Evolutionary conservation across 129 eudicot genomes (phyloP), one percentile per base, ranked within the genome.

Genomic region (Helianthus tuberosus): DNA sequence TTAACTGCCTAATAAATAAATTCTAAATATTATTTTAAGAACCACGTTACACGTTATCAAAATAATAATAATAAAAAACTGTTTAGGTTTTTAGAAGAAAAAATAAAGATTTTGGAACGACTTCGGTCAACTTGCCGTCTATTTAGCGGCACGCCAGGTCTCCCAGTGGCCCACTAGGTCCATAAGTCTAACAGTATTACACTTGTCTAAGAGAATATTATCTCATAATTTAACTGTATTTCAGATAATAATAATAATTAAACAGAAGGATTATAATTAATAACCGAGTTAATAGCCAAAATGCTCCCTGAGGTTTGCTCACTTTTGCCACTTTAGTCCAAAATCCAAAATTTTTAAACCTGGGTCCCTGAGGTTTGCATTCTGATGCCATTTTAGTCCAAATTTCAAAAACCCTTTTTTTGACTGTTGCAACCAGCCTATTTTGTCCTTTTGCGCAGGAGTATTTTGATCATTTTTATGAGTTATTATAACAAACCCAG

Each of bases 71-170:
- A 35, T 12, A 68, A 48, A 15, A 6, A 20, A 20, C 23, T 43
- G 71, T 46, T 32, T 66, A 10, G 47, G 16, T 52, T 66, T 44
- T 51, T 5, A 3, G 16, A 20, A 20, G 0, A 10, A 52, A 35
- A 48, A 51, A 6, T 2, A 50, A 3, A 5, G 63, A 52, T 52
- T 32, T 52, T 69, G 50, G 47, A 25, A 29, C 36, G 74, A 69
- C 49, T 69, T 69, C 62, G 48, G 73, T 69, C 74, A 69, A 69
- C 62, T 52, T 69, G 74, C 74, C 74, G 64, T 52, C 35, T 69
- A 8, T 35, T 35, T 14, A 69, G 49, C 64, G 64, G 35, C 64
- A 32, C 75, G 10, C 17, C 36, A 32, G 36, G 36, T 32, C 35
- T 2, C 32, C 32, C 32, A 16, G 29, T 32, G 62, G 35, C 35